Percentiles rank a stretch among this genome's conserved stretches.
These are phyloP conservation scores for Crataegus laevigata DNA, from an alignment of 306 rosid genomes.

Conservation along the genomic window DNA sequence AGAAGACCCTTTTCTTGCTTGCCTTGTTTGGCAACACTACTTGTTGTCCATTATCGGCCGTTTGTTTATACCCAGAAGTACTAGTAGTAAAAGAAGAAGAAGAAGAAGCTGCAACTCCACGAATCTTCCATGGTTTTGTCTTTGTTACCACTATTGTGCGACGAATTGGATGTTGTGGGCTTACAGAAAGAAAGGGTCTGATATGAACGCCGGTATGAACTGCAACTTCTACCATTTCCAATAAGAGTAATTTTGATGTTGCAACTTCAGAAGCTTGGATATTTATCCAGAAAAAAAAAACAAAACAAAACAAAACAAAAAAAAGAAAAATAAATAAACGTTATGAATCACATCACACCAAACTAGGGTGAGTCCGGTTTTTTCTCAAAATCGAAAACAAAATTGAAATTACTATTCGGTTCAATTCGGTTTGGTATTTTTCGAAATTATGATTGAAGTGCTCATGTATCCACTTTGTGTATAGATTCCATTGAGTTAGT, in stretches of 20 bases:
- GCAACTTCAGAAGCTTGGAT: background rate
- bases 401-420: too few relatives aligned
- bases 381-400: too few relatives aligned
- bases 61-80: slow-evolving; percentile 5
- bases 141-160: background rate
- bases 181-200: slow-evolving; percentile 21
- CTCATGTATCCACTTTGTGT: too few relatives aligned
- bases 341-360: too few relatives aligned
- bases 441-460: too few relatives aligned
- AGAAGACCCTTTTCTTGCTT: slow-evolving; percentile 52
- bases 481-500: too few relatives aligned
- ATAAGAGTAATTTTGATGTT: background rate
- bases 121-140: slow-evolving; percentile 4
- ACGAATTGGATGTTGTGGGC: background rate
- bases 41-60: slow-evolving; percentile 28
- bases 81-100: slow-evolving; percentile 1
- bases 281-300: background rate
- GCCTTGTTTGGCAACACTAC: slow-evolving; percentile 9
- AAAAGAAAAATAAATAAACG: too few relatives aligned
- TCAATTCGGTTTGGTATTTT: too few relatives aligned
- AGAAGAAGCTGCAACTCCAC: slow-evolving; percentile 14
- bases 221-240: slow-evolving; percentile 20
- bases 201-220: slow-evolving; percentile 17
- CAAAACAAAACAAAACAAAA: too few relatives aligned
- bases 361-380: too few relatives aligned